These are phyloP conservation scores for Vitis amurensis DNA, from an alignment of 164 flowering plant species.

Conservation along the genomic window DNA sequence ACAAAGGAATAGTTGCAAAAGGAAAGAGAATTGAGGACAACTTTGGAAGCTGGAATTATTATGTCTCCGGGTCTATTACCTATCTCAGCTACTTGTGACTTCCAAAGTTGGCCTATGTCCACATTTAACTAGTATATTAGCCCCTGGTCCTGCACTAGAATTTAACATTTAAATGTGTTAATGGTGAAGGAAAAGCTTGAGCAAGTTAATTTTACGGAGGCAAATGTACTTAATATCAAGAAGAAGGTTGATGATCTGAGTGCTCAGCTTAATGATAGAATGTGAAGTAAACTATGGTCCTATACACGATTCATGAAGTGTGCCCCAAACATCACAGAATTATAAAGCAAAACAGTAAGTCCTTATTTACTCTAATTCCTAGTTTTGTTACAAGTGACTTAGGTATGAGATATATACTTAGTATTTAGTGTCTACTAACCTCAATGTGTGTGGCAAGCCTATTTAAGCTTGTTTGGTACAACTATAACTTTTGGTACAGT, in stretches of 20 bases:
- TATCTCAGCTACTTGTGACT: slow-evolving; percentile 37
- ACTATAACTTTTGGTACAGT: too few relatives aligned
- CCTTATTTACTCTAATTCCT: not conserved
- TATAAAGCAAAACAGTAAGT: slow-evolving; percentile 40
- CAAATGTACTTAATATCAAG: slow-evolving; percentile 59
- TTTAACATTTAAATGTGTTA: slow-evolving; percentile 21
- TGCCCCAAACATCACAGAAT: slow-evolving; percentile 24
- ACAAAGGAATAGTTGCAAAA: slow-evolving; percentile 71
- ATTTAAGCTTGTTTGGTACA: not conserved
- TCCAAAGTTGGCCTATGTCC: slow-evolving; percentile 71
- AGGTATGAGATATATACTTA: not conserved
- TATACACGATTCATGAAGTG: slow-evolving; percentile 26
- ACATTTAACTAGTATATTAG: too few relatives aligned
- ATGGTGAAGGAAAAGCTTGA: slow-evolving; percentile 69
- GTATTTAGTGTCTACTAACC: not conserved
- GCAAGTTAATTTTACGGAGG: slow-evolving; percentile 65
- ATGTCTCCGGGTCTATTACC: slow-evolving; percentile 26
- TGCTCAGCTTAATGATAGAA: slow-evolving; percentile 48
- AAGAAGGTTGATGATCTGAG: slow-evolving; percentile 70
- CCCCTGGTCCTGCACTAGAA: not conserved
- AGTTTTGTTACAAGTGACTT: too few relatives aligned
- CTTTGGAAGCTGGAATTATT: slow-evolving; percentile 68
- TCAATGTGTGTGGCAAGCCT: not conserved
- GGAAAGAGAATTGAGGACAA: slow-evolving; percentile 63
- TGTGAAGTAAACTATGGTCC: slow-evolving; percentile 31